phyloP scores from a whole-genome alignment of 1,284 basidiomycete genomes.

The Cryptococcus depauperatus region DNA sequence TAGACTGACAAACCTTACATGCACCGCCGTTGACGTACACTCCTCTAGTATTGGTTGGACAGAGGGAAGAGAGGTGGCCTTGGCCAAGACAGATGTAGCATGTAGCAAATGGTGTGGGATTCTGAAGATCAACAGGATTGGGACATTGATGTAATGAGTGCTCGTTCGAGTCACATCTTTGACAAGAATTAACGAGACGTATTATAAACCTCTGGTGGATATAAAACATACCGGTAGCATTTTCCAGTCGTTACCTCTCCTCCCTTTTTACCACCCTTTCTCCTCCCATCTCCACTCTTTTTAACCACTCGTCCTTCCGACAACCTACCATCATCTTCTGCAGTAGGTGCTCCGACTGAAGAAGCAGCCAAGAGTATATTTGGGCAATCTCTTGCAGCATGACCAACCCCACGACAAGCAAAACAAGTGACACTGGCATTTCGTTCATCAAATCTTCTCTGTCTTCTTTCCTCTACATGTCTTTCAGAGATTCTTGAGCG shows the following conservation, averaged over 20 bases:
- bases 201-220: background rate
- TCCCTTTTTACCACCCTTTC: constrained; percentile 35
- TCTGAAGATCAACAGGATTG: constrained; percentile 54
- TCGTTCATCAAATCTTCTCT: constrained; percentile 59
- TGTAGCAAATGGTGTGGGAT: constrained; percentile 77
- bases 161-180: constrained; percentile 70
- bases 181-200: constrained; percentile 1
- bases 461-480: constrained; percentile 56
- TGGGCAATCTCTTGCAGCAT: constrained; percentile 75
- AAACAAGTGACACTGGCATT: constrained; percentile 65
- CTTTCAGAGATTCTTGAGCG: constrained; percentile 20
- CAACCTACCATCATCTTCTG: constrained; percentile 9
- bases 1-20: constrained; percentile 80
- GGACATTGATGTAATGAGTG: constrained; percentile 74
- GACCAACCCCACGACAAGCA: constrained; percentile 76
- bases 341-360: constrained; percentile 1
- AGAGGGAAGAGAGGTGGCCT: constrained; percentile 73
- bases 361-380: constrained; percentile 44
- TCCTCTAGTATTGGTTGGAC: constrained; percentile 73
- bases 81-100: constrained; percentile 80
- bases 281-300: constrained; percentile 31
- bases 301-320: constrained; percentile 22
- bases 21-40: constrained; percentile 85
- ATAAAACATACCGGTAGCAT: constrained; percentile 69
- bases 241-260: constrained; percentile 53